Conservation (phyloP, 2,329 filamentous ascomycete genomes). For the Trichophyton equinum region DNA sequence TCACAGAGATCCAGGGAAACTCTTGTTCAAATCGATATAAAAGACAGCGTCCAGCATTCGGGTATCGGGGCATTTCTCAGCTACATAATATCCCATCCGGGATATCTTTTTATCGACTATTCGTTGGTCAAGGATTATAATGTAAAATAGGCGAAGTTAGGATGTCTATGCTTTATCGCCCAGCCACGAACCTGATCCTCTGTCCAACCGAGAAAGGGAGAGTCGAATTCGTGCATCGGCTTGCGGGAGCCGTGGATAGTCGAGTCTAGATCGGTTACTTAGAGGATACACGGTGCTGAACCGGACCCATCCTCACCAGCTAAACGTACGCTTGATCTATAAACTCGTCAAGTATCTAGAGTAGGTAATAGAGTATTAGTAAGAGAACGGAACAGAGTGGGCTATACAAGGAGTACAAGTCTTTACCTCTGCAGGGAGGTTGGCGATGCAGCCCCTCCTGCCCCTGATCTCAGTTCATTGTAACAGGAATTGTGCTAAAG, state of each 20-base stretch:
- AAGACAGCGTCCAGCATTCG: not conserved
- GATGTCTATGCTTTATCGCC: not conserved
- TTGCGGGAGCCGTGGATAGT: slow-evolving; percentile 10
- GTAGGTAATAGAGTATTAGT: no score
- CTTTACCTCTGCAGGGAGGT: not conserved
- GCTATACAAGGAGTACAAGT: not conserved
- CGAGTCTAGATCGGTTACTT: slow-evolving; percentile 2
- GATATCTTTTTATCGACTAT: not conserved
- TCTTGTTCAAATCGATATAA: not conserved
- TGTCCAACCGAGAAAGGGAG: slow-evolving; percentile 5
- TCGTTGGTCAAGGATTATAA: not conserved
- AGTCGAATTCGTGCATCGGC: slow-evolving; percentile 6
- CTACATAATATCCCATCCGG: not conserved
- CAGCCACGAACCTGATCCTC: not conserved
- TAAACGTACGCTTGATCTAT: slow-evolving; percentile 4
- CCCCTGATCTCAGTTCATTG: not conserved
- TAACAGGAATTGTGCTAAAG: not conserved
- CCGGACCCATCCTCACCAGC: not conserved
- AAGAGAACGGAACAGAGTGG: not conserved
- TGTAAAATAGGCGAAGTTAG: not conserved
- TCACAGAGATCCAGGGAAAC: not conserved
- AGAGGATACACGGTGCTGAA: slow-evolving; percentile 2
- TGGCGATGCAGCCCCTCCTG: not conserved
- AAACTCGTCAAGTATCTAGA: slow-evolving; percentile 8
- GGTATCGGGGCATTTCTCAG: not conserved